Percentiles rank a stretch among this genome's conserved stretches.
Evolutionary conservation across 2,329 filamentous ascomycete species (phyloP).

Genomic region (Cladophialophora exuberans): DNA sequence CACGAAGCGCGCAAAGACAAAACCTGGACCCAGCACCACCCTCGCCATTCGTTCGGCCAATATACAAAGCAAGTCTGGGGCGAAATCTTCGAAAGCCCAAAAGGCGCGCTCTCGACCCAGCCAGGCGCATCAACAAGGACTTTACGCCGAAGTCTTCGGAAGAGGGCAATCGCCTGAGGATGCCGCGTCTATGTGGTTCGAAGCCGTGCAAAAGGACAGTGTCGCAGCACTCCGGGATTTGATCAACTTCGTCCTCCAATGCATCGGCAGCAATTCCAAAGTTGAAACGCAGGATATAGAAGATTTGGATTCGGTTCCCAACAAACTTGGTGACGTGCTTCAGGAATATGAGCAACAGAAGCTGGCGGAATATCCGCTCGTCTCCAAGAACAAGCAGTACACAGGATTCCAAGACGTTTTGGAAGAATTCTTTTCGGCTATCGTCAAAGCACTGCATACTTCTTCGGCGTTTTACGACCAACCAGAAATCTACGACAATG

Average conservation of each 20-base stretch:
- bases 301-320: conserved; percentile 84
- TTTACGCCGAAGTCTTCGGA: conserved; percentile 66
- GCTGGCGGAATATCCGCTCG: conserved; percentile 88
- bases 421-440: conserved; percentile 74
- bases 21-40: conserved; percentile 48
- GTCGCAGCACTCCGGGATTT: conserved; percentile 60
- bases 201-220: conserved; percentile 59
- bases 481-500: conserved; percentile 77
- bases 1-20: conserved; percentile 60
- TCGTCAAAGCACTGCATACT: conserved; percentile 78
- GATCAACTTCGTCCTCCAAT: conserved; percentile 64
- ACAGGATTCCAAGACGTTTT: conserved; percentile 78
- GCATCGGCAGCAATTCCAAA: conserved; percentile 78
- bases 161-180: conserved; percentile 58
- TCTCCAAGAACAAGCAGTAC: conserved; percentile 76
- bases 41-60: conserved; percentile 60
- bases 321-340: conserved; percentile 80
- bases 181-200: conserved; percentile 61
- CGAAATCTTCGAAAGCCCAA: conserved; percentile 47
- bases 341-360: conserved; percentile 81
- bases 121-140: conserved; percentile 57
- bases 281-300: conserved; percentile 82
- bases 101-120: conserved; percentile 57
- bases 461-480: conserved; percentile 82
- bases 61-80: conserved; percentile 42